Percentiles rank a stretch among this genome's conserved stretches.
Conservation (phyloP, 306 rosid genomes). For the Quillaja saponaria region DNA sequence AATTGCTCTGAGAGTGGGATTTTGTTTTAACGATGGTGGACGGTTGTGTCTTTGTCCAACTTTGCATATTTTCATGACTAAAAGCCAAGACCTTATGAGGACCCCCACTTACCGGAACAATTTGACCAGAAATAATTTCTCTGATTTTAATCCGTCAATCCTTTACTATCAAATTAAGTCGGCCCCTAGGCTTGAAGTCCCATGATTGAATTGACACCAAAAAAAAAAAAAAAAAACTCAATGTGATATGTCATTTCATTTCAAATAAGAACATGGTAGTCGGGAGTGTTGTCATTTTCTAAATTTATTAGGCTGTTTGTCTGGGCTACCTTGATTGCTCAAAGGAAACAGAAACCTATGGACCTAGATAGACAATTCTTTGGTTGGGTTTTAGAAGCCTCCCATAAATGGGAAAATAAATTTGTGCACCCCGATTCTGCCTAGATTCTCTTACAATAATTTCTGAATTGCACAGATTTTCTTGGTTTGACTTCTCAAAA, state of each 20-base stretch:
- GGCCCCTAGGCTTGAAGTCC: conserved; percentile 39
- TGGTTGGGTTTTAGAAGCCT: conserved; percentile 8
- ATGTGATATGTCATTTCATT: conserved; percentile 57
- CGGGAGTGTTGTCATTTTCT: conserved; percentile 58
- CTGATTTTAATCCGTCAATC: conserved; percentile 39
- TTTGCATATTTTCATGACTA: too few species aligned
- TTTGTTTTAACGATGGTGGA: too few species aligned
- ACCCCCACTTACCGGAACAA: conserved; percentile 37
- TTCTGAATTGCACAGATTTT: conserved; percentile 30
- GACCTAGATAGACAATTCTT: conserved; percentile 9
- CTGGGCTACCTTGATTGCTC: conserved; percentile 30
- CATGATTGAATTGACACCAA: conserved; percentile 43
- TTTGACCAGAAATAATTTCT: conserved; percentile 45
- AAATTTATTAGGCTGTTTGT: conserved; percentile 44
- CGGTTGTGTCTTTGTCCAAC: too few species aligned
- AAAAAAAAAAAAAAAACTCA: conserved; percentile 43
- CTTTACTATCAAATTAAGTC: conserved; percentile 46
- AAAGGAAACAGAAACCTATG: conserved; percentile 37
- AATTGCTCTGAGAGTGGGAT: too few species aligned
- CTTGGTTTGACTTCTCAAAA: conserved; percentile 43
- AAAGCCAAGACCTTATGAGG: conserved; percentile 3
- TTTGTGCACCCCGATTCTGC: conserved; percentile 28
- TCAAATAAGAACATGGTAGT: conserved; percentile 44
- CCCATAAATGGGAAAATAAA: conserved; percentile 23
- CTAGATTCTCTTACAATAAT: conserved; percentile 35